Evolutionary conservation across 2,329 filamentous ascomycete genomes (phyloP).

Genomic region (Pyricularia pennisetigena): DNA sequence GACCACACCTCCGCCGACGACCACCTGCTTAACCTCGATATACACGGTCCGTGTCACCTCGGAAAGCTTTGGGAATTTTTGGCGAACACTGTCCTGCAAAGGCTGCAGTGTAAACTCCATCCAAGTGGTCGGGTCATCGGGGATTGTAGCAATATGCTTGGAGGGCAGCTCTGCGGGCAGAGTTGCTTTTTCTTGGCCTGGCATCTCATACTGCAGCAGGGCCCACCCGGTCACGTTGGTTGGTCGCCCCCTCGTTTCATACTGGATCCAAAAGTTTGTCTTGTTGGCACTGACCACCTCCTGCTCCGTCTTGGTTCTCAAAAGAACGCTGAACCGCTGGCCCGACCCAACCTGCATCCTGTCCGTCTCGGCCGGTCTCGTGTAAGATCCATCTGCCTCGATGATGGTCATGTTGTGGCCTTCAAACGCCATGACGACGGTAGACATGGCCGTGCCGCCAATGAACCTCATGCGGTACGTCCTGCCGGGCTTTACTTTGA

Average conservation of each 20-base stretch:
- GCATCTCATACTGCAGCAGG: slow-evolving; percentile 31
- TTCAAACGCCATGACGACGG: slow-evolving; percentile 39
- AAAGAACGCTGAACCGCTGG: slow-evolving; percentile 49
- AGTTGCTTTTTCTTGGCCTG: neutral
- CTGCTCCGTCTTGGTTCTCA: slow-evolving; percentile 38
- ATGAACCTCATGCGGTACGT: slow-evolving; percentile 54
- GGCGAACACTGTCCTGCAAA: neutral
- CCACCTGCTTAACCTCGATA: slow-evolving; percentile 32
- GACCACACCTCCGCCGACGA: slow-evolving; percentile 20
- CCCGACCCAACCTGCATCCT: slow-evolving; percentile 47
- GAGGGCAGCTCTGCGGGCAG: slow-evolving; percentile 14
- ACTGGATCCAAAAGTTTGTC: slow-evolving; percentile 31
- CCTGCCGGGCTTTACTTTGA: slow-evolving; percentile 48
- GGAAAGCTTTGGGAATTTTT: neutral
- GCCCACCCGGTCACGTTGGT: slow-evolving; percentile 34
- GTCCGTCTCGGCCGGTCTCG: slow-evolving; percentile 31
- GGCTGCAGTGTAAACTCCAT: slow-evolving; percentile 28
- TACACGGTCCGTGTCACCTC: slow-evolving; percentile 38
- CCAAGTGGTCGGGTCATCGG: slow-evolving; percentile 25
- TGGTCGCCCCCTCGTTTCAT: slow-evolving; percentile 37
- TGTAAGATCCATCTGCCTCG: slow-evolving; percentile 48
- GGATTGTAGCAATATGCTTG: slow-evolving; percentile 20
- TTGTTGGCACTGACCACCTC: slow-evolving; percentile 28
- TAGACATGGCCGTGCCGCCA: slow-evolving; percentile 27
- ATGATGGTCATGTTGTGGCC: slow-evolving; percentile 49